These are phyloP conservation scores for Tausonia pullulans DNA, from an alignment of 1,284 basidiomycete genomes.

Conservation along the genomic window DNA sequence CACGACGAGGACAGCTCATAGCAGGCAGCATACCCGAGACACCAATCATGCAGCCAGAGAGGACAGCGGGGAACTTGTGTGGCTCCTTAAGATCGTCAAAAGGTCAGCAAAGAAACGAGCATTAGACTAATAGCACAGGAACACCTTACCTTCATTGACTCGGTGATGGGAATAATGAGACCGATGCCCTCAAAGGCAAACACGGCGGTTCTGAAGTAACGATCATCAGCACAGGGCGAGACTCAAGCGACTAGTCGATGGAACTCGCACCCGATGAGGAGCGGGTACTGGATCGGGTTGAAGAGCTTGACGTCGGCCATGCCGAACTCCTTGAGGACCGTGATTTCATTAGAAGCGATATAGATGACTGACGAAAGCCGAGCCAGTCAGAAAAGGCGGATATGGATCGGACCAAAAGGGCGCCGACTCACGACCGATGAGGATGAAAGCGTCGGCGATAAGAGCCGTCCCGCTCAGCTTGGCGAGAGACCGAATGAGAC, in stretches of 20 bases:
- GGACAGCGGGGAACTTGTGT: constrained; percentile 74
- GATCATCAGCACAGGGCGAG: background rate
- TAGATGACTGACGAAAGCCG: constrained; percentile 46
- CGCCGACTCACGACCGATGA: constrained; percentile 52
- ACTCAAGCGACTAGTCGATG: background rate
- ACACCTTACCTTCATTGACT: constrained; percentile 56
- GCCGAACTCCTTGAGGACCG: constrained; percentile 53
- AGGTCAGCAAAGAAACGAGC: background rate
- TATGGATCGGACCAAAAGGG: constrained; percentile 11
- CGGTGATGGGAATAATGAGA: constrained; percentile 90
- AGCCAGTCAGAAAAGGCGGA: background rate
- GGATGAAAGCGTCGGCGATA: constrained; percentile 88
- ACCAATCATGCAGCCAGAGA: constrained; percentile 84
- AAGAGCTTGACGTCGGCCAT: constrained; percentile 77
- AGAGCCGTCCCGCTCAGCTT: constrained; percentile 88
- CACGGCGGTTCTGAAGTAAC: constrained; percentile 65
- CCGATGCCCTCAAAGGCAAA: constrained; percentile 99
- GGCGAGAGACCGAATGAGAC: constrained; percentile 75
- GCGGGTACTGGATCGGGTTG: constrained; percentile 76
- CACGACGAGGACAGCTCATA: background rate
- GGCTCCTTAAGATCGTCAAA: constrained; percentile 51
- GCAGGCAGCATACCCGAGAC: constrained; percentile 45
- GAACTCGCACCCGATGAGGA: constrained; percentile 69
- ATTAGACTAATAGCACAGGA: background rate
- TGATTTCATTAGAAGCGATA: constrained; percentile 69